Percentiles rank a stretch among this genome's conserved stretches.
Evolutionary conservation across 2,329 filamentous ascomycete species (phyloP).

Genomic region (Basipetospora chlamydospora): DNA sequence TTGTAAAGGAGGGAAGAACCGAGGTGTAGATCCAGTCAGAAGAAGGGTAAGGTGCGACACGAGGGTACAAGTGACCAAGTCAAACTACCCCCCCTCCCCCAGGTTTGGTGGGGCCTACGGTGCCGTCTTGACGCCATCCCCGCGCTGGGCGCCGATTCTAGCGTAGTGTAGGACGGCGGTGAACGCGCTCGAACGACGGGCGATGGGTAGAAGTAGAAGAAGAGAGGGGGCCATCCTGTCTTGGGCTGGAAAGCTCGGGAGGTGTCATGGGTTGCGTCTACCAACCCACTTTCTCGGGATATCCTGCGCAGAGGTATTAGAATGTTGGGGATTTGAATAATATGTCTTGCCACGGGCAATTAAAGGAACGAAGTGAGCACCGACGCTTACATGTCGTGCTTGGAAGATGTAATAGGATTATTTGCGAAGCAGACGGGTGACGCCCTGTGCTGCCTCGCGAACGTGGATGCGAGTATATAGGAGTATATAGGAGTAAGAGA

Average conservation of each 20-base stretch:
- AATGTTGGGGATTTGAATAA: too few species aligned
- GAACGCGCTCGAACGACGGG: too few species aligned
- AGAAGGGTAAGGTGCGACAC: conserved; percentile 1
- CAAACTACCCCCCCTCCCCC: background rate
- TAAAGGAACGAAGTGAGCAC: background rate
- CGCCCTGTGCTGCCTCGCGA: too few species aligned
- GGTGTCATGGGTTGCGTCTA: background rate
- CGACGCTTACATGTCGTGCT: background rate
- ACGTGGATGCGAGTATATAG: too few species aligned
- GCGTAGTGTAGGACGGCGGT: too few species aligned
- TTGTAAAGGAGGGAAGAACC: background rate
- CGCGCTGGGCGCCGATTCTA: background rate
- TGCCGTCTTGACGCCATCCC: conserved; percentile 2
- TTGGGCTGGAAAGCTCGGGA: background rate
- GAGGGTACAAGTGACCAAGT: conserved; percentile 2
- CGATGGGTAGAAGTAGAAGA: too few species aligned
- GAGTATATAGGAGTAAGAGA: background rate
- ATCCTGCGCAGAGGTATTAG: too few species aligned
- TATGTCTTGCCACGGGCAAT: too few species aligned
- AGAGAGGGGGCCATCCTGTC: conserved; percentile 1
- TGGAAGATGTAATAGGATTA: too few species aligned
- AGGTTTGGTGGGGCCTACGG: conserved; percentile 3
- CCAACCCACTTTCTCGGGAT: conserved; percentile 1
- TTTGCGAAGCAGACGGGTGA: too few species aligned
- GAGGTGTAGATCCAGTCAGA: background rate